Conservation (phyloP, 2,329 filamentous ascomycete species). For the Neonectria neomacrospora region DNA sequence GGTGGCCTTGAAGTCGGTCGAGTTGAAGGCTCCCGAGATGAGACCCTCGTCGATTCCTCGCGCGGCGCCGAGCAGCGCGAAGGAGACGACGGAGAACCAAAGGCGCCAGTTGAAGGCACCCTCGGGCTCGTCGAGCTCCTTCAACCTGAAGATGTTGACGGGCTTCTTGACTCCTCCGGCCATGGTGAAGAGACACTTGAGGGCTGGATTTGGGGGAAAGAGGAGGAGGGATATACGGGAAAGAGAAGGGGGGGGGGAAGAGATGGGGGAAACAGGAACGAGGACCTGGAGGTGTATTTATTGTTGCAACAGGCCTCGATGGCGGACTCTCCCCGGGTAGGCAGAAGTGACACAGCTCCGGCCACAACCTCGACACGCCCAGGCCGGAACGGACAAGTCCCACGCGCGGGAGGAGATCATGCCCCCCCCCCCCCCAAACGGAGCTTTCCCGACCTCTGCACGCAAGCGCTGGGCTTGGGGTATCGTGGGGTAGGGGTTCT, state of each 20-base stretch:
- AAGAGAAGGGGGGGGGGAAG: background rate
- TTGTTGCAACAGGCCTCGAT: background rate
- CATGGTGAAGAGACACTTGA: conserved; percentile 51
- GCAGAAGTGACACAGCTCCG: background rate
- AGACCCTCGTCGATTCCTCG: conserved; percentile 85
- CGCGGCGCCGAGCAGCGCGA: conserved; percentile 80
- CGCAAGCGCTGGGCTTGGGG: background rate
- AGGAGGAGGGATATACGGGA: background rate
- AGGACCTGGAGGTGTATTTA: conserved; percentile 2
- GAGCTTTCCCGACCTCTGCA: conserved; percentile 2
- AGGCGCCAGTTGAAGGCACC: conserved; percentile 81
- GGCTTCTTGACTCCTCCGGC: conserved; percentile 65
- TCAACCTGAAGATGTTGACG: conserved; percentile 72
- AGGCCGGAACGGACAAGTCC: background rate
- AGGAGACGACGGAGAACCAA: conserved; percentile 80
- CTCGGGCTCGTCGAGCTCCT: conserved; percentile 72
- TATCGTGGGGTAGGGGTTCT: conserved; percentile 9
- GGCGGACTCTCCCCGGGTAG: background rate
- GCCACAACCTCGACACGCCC: background rate
- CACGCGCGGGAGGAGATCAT: background rate
- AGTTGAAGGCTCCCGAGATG: conserved; percentile 77
- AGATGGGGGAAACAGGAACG: background rate
- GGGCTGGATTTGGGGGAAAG: background rate
- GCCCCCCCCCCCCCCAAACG: background rate
- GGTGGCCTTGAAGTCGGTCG: conserved; percentile 69